These are phyloP conservation scores for Piedraia hortae DNA, from an alignment of 2,329 filamentous ascomycete species.

Conservation along the genomic window DNA sequence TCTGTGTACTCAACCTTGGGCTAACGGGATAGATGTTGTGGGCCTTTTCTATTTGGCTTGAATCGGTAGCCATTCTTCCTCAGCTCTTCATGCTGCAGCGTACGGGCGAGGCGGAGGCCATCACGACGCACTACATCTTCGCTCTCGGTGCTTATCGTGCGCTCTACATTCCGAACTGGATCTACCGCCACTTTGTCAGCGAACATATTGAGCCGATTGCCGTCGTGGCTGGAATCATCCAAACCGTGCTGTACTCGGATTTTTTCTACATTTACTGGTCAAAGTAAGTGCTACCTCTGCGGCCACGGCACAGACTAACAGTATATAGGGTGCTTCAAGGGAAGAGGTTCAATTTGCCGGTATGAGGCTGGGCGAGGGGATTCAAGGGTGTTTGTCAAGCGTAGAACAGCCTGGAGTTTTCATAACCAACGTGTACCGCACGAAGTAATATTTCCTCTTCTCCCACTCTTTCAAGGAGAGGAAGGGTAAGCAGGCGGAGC, in stretches of 20 bases:
- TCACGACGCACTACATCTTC: conserved; percentile 93
- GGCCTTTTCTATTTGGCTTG: conserved; percentile 96
- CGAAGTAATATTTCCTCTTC: conserved; percentile 20
- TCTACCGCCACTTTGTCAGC: conserved; percentile 58
- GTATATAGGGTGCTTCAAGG: conserved; percentile 21
- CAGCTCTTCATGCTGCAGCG: conserved; percentile 96
- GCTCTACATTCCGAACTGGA: conserved; percentile 96
- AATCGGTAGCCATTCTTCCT: conserved; percentile 84
- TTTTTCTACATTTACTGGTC: conserved; percentile 99
- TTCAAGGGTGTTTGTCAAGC: no score
- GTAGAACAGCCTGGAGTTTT: no score
- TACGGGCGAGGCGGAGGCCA: conserved; percentile 96
- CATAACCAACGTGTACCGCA: no score
- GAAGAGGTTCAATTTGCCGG: conserved; percentile 26
- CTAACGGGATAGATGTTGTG: conserved; percentile 44
- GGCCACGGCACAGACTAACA: not conserved
- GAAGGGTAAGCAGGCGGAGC: conserved; percentile 31
- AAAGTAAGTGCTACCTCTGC: conserved; percentile 29
- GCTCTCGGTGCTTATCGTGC: conserved; percentile 76
- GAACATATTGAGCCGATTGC: conserved; percentile 60
- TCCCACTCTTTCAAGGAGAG: conserved; percentile 17
- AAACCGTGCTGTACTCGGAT: conserved; percentile 89
- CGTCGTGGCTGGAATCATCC: conserved; percentile 64
- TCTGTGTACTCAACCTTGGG: not conserved
- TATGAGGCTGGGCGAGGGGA: no score